Percentiles rank a stretch among this genome's conserved stretches.
Conservation (phyloP, 495 filamentous ascomycete genomes). For the Penicillium flavigenum region DNA sequence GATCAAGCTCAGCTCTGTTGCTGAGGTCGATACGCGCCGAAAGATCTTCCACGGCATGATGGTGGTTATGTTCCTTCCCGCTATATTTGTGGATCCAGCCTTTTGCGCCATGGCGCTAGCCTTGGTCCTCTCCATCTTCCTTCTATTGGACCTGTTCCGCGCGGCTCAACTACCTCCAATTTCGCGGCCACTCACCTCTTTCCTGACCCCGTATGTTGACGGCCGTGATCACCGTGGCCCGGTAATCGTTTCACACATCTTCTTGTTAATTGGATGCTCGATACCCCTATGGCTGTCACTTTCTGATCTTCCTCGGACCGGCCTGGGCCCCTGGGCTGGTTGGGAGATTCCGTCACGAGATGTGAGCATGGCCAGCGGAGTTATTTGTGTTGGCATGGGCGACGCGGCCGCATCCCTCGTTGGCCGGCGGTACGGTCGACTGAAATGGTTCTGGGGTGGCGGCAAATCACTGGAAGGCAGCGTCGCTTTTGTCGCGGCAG, state of each 20-base stretch:
- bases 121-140: constrained; percentile 74
- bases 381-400: constrained; percentile 92
- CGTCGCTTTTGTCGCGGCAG: constrained; percentile 77
- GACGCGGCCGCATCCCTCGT: constrained; percentile 94
- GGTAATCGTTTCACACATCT: constrained; percentile 93
- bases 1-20: constrained; percentile 64
- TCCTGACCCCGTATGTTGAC: constrained; percentile 91
- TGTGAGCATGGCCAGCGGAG: constrained; percentile 82
- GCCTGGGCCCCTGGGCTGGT: constrained; percentile 53
- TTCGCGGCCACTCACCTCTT: constrained; percentile 74
- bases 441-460: constrained; percentile 95
- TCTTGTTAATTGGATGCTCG: constrained; percentile 92
- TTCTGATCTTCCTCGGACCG: constrained; percentile 58
- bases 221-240: constrained; percentile 89
- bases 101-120: constrained; percentile 76
- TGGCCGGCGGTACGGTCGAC: constrained; percentile 78
- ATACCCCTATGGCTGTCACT: constrained; percentile 92
- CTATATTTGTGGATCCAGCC: constrained; percentile 78
- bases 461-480: constrained; percentile 95
- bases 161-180: constrained; percentile 89
- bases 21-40: constrained; percentile 91
- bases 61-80: constrained; percentile 89
- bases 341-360: constrained; percentile 74
- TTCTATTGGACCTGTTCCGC: constrained; percentile 83
- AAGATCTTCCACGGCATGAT: constrained; percentile 99